Conservation (phyloP, 176 grass and related monocot species). For the Carex pumila region DNA sequence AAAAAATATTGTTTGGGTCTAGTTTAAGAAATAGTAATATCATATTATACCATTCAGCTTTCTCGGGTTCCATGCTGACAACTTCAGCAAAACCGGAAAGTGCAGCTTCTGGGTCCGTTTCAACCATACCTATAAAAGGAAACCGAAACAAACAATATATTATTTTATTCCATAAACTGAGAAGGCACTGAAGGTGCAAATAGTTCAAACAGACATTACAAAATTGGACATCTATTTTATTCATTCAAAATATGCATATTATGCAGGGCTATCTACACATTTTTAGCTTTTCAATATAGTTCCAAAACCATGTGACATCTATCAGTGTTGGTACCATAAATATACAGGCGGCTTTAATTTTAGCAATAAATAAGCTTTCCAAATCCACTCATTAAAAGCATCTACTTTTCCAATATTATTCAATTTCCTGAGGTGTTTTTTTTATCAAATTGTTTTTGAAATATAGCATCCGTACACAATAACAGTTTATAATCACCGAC, state of each 20-base stretch:
- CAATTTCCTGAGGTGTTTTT: not conserved
- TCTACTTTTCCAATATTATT: not conserved
- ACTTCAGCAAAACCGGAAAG: slow-evolving; percentile 92
- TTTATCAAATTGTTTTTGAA: not conserved
- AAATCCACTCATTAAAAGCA: not conserved
- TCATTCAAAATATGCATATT: not conserved
- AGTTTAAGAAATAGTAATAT: not conserved
- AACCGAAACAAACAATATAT: not conserved
- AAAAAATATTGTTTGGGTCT: not conserved
- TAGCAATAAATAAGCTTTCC: not conserved
- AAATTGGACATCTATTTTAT: not conserved
- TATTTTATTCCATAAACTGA: not conserved
- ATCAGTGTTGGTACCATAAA: not conserved
- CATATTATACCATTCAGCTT: slow-evolving; percentile 79
- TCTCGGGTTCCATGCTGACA: slow-evolving; percentile 88
- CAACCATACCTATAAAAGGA: slow-evolving; percentile 63
- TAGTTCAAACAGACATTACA: not conserved
- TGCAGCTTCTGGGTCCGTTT: slow-evolving; percentile 87
- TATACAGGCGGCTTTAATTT: not conserved
- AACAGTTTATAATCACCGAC: not conserved
- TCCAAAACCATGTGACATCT: not conserved
- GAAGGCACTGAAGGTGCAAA: not conserved
- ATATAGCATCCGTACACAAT: not conserved
- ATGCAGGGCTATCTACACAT: not conserved
- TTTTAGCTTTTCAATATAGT: not conserved